Base-by-base conservation (phyloP, 2,329 filamentous ascomycete genomes). In the Taxawa tesnikishii region DNA sequence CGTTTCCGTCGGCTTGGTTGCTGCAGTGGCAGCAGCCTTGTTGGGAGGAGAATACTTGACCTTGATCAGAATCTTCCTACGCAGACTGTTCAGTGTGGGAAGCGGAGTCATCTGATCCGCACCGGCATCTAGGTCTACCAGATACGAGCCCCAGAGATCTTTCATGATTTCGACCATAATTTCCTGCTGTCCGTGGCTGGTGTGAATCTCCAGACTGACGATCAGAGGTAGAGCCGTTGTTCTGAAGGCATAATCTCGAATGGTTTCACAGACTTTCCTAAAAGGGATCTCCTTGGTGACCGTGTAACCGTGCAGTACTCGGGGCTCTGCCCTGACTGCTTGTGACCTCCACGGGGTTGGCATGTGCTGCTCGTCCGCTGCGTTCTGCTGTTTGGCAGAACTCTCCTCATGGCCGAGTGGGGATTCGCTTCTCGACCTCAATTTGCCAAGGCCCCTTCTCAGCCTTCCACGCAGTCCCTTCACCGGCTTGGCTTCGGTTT, bases 131-230 rank as follows among this genome's bases (percentile, higher is more conserved):
- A 67, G 23, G 60, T 83, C 76, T 8, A 94, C 65, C 5, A 96
- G 65, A 46, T 80, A 60, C 0, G 72, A 76, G 25, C 69, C 71
- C 85, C 87, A 98, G 41, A 83, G 79, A 43, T 94, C 75, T 42
- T 76, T 76, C 80, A 98, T 94, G 41, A 96, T 93, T 34, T 82
- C 72, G 8, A 94, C 87, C 83, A 96, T 94, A 31, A 81, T 70
- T 41, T 84, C 75, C 55, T 98, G 90, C 55, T 96, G 88, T 32
- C 82, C 74, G 2, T 69, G 62, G 38, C 79, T 73, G 10, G 84
- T 79, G 54, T 96, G 88, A 0, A 96, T 83, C 56, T 98, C 90
- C 5, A 96, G 67, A 52, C 85, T 94, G 42, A 96, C 74, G 37
- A 96, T 92, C 24, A 98, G 63, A 1, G 90, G 90, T 13, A 94